Conservation (phyloP, 2,329 filamentous ascomycete genomes). For the Calonectria pseudoturangicola region DNA sequence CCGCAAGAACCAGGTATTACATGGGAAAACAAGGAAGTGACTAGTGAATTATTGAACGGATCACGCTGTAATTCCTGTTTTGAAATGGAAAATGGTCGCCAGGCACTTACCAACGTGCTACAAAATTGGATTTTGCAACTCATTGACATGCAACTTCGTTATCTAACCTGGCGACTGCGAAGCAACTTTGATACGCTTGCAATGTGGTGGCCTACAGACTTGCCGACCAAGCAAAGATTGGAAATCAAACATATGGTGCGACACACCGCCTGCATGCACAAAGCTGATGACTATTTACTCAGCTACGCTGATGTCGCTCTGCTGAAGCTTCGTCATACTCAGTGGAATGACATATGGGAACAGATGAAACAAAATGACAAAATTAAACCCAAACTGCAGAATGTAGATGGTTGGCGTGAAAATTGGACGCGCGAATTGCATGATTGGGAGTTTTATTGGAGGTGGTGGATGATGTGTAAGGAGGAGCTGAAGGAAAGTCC, state of each 20-base stretch:
- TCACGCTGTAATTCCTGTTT: constrained; percentile 40
- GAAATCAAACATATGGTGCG: constrained; percentile 23
- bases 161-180: neutral
- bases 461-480: constrained; percentile 30
- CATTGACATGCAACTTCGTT: neutral
- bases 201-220: accelerated
- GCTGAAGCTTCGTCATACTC: neutral
- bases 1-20: accelerated
- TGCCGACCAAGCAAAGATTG: neutral
- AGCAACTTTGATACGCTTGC: neutral
- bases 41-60: neutral
- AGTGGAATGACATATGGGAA: constrained; percentile 28
- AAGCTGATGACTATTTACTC: neutral
- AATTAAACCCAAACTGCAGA: neutral
- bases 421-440: neutral
- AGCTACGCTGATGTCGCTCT: constrained; percentile 16
- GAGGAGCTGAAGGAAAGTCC: constrained; percentile 34
- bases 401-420: constrained; percentile 11
- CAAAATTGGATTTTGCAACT: neutral
- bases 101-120: constrained; percentile 6
- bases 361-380: neutral
- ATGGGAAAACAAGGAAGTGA: neutral
- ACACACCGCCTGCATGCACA: neutral
- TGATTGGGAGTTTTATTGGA: constrained; percentile 33
- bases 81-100: constrained; percentile 4